A percentile compares a stretch with the other conserved stretches of the same genome.
phyloP scores from a whole-genome alignment of 495 filamentous ascomycete species.

The Penicillium cinerascens region DNA sequence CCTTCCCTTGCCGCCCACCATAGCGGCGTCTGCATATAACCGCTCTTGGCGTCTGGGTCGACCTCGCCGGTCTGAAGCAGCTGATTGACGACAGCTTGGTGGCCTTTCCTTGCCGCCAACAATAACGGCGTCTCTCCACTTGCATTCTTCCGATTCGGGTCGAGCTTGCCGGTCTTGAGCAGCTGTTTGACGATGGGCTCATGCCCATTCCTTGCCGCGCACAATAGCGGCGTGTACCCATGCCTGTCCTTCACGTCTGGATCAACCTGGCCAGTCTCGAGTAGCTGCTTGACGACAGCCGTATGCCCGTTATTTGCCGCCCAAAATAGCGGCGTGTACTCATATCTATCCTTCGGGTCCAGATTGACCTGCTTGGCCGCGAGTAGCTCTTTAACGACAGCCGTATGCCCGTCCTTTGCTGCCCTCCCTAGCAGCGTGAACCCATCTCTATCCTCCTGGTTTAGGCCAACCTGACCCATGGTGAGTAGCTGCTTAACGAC shows the following conservation, averaged over 20 bases:
- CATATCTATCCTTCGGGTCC: slow-evolving; percentile 5
- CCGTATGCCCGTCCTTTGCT: slow-evolving; percentile 1
- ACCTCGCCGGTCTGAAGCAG: slow-evolving; percentile 12
- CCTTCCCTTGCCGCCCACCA: neutral
- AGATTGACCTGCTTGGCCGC: slow-evolving; percentile 3
- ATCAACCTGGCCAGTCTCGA: neutral
- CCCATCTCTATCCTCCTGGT: slow-evolving; percentile 2
- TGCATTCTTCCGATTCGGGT: neutral
- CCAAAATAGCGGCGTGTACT: slow-evolving; percentile 2
- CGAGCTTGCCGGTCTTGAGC: no score
- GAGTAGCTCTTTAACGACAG: slow-evolving; percentile 2
- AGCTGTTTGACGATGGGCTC: no score
- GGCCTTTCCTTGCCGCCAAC: slow-evolving; percentile 22
- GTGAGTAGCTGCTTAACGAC: slow-evolving; percentile 16
- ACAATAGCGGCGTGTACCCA: no score
- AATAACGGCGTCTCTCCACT: slow-evolving; percentile 15
- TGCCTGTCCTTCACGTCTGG: neutral
- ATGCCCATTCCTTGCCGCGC: no score
- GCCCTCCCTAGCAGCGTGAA: slow-evolving; percentile 1
- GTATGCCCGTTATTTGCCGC: neutral
- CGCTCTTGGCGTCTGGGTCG: neutral
- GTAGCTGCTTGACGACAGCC: slow-evolving; percentile 4
- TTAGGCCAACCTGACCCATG: slow-evolving; percentile 7
- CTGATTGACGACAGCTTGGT: slow-evolving; percentile 19
- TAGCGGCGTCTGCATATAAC: neutral